phyloP scores from a whole-genome alignment of 2,329 filamentous ascomycete species.

The Sporothrix pseudoabietina region DNA sequence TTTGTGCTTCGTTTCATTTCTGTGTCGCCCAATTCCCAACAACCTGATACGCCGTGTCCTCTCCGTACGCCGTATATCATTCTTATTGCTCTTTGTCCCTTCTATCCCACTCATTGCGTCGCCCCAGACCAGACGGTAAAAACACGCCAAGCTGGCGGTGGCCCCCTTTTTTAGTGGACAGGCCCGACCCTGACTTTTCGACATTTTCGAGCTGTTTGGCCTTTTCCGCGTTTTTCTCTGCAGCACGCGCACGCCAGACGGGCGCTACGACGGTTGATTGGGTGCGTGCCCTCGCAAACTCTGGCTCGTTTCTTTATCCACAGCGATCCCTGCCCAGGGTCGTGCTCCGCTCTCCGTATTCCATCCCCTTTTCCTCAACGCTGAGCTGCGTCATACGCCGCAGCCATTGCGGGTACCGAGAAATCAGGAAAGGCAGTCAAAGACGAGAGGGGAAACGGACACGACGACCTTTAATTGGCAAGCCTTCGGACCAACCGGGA shows the following conservation, averaged over 20 bases:
- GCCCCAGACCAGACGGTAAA: neutral
- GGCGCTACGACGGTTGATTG: constrained; percentile 18
- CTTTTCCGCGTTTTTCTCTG: neutral
- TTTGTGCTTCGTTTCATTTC: neutral
- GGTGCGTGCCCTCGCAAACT: neutral
- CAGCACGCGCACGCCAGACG: neutral
- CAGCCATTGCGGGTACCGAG: constrained; percentile 8
- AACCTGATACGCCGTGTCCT: neutral
- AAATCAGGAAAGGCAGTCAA: neutral
- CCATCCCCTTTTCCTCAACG: constrained; percentile 8
- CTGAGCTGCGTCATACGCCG: constrained; percentile 21
- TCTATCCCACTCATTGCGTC: neutral
- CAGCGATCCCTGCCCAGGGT: constrained; percentile 5
- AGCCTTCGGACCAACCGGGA: constrained; percentile 23
- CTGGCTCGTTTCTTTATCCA: neutral
- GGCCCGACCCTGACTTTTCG: constrained; percentile 15
- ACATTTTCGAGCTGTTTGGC: neutral
- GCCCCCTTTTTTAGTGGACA: constrained; percentile 13
- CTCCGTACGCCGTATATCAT: neutral
- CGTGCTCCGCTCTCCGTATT: constrained; percentile 11
- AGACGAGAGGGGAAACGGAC: constrained; percentile 7
- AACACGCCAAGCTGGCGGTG: neutral
- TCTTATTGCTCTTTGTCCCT: neutral
- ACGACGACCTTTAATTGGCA: neutral
- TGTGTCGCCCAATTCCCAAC: neutral